Percentiles rank a stretch among this genome's conserved stretches.
phyloP scores from a whole-genome alignment of 1,284 basidiomycete genomes.

The Leccinum pachyderme region DNA sequence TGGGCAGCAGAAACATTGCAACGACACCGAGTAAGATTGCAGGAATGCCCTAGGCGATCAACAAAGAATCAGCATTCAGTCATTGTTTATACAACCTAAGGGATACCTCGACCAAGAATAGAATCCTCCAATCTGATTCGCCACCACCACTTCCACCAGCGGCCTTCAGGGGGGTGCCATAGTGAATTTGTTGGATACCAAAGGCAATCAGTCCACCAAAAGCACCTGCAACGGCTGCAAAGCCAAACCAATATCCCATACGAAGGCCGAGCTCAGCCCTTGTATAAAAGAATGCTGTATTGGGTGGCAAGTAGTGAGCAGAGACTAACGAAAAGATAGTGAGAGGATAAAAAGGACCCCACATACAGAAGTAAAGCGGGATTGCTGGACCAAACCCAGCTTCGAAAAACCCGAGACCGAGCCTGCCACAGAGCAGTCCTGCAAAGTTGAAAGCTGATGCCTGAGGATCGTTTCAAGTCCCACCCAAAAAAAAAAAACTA shows the following conservation, averaged over 20 bases:
- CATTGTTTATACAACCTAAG: not conserved
- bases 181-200: slow-evolving; percentile 60
- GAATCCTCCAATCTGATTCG: slow-evolving; percentile 53
- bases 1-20: slow-evolving; percentile 66
- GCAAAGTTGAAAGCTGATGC: slow-evolving; percentile 58
- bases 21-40: slow-evolving; percentile 68
- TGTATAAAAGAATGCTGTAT: slow-evolving; percentile 70
- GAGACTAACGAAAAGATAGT: too few species aligned
- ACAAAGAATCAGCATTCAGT: not conserved
- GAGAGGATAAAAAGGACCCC: not conserved
- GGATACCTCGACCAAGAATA: slow-evolving; percentile 75
- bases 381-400: slow-evolving; percentile 73
- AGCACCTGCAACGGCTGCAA: slow-evolving; percentile 76
- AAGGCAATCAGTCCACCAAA: slow-evolving; percentile 79
- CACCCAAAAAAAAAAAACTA: not conserved
- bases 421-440: slow-evolving; percentile 53
- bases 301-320: not conserved
- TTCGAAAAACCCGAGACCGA: slow-evolving; percentile 70
- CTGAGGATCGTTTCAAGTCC: slow-evolving; percentile 33
- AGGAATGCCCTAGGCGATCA: slow-evolving; percentile 52
- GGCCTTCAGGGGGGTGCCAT: slow-evolving; percentile 20
- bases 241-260: slow-evolving; percentile 79
- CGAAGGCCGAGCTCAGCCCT: slow-evolving; percentile 68
- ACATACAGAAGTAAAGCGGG: slow-evolving; percentile 71
- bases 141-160: slow-evolving; percentile 24